These are phyloP conservation scores for Serendipita sp. DNA, from an alignment of 768 basidiomycete species.

Conservation along the genomic window DNA sequence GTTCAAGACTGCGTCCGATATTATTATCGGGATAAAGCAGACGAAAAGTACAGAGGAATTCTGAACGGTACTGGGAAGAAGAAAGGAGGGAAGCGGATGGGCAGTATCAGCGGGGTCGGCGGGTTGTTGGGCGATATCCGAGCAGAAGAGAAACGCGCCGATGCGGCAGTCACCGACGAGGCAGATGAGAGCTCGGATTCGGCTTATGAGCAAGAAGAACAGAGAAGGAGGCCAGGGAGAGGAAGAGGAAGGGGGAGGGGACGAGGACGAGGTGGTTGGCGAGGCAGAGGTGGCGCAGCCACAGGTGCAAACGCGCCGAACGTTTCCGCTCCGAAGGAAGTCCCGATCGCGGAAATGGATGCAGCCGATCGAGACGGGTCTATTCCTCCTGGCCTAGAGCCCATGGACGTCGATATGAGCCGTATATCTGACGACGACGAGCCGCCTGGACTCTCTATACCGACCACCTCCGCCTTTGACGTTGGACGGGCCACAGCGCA, in stretches of 20 bases:
- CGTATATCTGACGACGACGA: not conserved
- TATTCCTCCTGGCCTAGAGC: not conserved
- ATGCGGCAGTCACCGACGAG: not conserved
- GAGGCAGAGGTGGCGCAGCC: not conserved
- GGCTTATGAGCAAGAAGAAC: constrained; percentile 1
- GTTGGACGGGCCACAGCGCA: not conserved
- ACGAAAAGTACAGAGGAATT: constrained; percentile 1
- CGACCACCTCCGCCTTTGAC: not conserved
- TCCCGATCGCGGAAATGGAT: not conserved
- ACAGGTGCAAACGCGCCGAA: not conserved
- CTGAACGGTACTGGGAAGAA: not conserved
- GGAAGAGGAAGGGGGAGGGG: constrained; percentile 3
- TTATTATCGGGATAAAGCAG: constrained; percentile 3
- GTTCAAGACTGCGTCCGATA: constrained; percentile 1
- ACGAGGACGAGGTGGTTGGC: not conserved
- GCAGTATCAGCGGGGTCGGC: not conserved
- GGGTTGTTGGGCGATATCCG: not conserved
- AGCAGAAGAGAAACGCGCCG: not conserved
- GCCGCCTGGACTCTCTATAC: not conserved
- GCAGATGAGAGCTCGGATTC: not conserved
- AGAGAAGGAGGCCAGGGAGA: not conserved
- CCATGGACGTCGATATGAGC: not conserved
- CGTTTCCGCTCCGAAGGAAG: not conserved
- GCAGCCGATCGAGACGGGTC: not conserved
- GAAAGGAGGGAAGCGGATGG: not conserved